Percentiles rank a stretch among this genome's conserved stretches.
These are phyloP conservation scores for Arabidopsis thaliana DNA, from an alignment of 345 rosid genomes.

Conservation along the genomic window DNA sequence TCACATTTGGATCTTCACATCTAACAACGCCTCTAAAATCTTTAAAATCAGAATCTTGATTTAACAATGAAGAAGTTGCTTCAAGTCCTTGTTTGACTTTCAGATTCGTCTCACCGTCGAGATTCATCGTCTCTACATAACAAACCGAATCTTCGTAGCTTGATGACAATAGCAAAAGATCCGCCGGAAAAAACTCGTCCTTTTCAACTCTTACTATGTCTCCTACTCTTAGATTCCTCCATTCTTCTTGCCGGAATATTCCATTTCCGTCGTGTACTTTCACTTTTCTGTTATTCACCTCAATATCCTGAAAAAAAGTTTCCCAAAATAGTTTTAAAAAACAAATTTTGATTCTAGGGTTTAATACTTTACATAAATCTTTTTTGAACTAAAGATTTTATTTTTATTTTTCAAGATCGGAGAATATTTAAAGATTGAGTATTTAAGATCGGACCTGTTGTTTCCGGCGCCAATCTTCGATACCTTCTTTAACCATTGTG, in stretches of 20 bases:
- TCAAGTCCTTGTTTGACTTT: slow-evolving; percentile 89
- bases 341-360: neutral
- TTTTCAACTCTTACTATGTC: slow-evolving; percentile 85
- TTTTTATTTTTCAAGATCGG: neutral
- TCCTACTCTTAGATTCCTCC: slow-evolving; percentile 88
- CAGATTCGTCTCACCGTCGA: slow-evolving; percentile 97
- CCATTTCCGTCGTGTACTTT: slow-evolving; percentile 65
- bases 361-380: neutral
- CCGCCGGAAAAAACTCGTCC: slow-evolving; percentile 91
- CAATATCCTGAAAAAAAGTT: slow-evolving; percentile 64
- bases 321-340: neutral
- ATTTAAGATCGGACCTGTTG: slow-evolving; percentile 62
- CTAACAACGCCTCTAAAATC: slow-evolving; percentile 68
- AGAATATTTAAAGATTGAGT: neutral
- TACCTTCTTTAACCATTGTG: slow-evolving; percentile 85
- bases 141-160: slow-evolving; percentile 85
- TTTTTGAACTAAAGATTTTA: neutral
- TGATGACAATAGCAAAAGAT: slow-evolving; percentile 80
- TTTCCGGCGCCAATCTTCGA: slow-evolving; percentile 89
- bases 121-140: slow-evolving; percentile 98
- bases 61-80: slow-evolving; percentile 56
- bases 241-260: slow-evolving; percentile 59
- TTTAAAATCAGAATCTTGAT: slow-evolving; percentile 60
- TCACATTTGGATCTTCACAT: slow-evolving; percentile 96
- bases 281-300: slow-evolving; percentile 82